Conservation (phyloP, 805 yeast genomes). For the Candida patagonica region DNA sequence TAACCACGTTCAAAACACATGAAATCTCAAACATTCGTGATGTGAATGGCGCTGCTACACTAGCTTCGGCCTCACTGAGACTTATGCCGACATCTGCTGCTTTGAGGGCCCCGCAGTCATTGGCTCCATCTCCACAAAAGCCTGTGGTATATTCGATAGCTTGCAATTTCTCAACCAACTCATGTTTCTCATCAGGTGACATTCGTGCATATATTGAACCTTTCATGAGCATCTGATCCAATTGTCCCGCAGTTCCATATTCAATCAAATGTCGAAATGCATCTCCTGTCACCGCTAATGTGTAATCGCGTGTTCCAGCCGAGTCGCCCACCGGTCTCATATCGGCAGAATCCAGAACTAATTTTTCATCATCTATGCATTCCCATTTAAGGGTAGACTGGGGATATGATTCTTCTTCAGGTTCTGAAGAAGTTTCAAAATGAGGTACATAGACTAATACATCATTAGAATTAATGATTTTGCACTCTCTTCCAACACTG, state of each 20-base stretch:
- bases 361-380: conserved; percentile 34
- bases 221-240: conserved; percentile 55
- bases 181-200: conserved; percentile 99
- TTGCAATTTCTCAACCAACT: conserved; percentile 80
- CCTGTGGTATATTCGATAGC: conserved; percentile 85
- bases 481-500: conserved; percentile 84
- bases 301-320: conserved; percentile 39
- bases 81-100: conserved; percentile 98
- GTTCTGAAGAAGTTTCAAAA: conserved; percentile 30
- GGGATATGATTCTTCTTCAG: neutral
- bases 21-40: conserved; percentile 83
- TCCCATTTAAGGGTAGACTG: conserved; percentile 27
- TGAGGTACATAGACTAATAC: conserved; percentile 53
- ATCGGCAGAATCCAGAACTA: conserved; percentile 54
- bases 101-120: conserved; percentile 96
- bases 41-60: conserved; percentile 98
- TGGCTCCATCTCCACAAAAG: conserved; percentile 99
- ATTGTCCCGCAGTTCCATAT: conserved; percentile 32
- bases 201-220: conserved; percentile 84
- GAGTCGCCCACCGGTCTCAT: conserved; percentile 29
- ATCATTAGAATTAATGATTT: conserved; percentile 40
- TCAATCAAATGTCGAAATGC: conserved; percentile 69
- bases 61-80: conserved; percentile 93
- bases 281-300: conserved; percentile 88
- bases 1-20: conserved; percentile 83